These are phyloP conservation scores for Plasmodium sp. DNA, from an alignment of 169 alveolate species.

Conservation along the genomic window DNA sequence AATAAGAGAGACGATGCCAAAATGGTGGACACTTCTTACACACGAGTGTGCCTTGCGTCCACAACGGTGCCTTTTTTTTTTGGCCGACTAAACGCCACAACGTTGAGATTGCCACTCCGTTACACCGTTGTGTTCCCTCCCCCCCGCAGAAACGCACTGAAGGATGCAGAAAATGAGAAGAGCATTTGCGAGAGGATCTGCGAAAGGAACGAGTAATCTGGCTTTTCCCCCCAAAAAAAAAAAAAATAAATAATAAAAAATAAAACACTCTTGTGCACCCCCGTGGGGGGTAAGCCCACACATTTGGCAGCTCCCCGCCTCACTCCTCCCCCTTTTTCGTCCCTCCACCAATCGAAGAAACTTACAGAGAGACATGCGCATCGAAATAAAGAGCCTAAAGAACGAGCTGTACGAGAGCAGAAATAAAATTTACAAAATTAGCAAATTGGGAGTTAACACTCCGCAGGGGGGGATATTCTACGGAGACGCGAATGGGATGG, in stretches of 20 bases:
- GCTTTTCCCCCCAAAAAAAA: background rate
- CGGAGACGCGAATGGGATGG: background rate
- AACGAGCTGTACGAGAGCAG: slow-evolving; percentile 64
- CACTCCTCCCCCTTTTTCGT: background rate
- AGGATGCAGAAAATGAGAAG: slow-evolving; percentile 66
- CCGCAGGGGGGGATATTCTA: slow-evolving; percentile 2
- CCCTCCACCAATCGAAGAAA: slow-evolving; percentile 7
- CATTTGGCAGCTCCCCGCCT: background rate
- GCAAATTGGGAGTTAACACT: background rate
- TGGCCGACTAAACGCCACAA: background rate
- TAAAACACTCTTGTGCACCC: background rate
- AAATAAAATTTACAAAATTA: slow-evolving; percentile 14
- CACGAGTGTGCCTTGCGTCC: background rate
- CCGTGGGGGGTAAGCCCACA: background rate
- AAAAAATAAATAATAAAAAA: background rate
- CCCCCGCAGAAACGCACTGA: slow-evolving; percentile 10
- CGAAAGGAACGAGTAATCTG: slow-evolving; percentile 32
- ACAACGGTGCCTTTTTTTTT: background rate
- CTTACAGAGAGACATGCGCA: slow-evolving; percentile 14
- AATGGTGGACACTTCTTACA: background rate
- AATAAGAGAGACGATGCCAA: background rate
- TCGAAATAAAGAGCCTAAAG: slow-evolving; percentile 51
- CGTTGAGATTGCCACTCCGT: background rate
- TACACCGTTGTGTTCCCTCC: background rate
- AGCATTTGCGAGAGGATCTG: slow-evolving; percentile 38